These are phyloP conservation scores for Rhizophora apiculata DNA, from an alignment of 345 rosid species.

Conservation along the genomic window DNA sequence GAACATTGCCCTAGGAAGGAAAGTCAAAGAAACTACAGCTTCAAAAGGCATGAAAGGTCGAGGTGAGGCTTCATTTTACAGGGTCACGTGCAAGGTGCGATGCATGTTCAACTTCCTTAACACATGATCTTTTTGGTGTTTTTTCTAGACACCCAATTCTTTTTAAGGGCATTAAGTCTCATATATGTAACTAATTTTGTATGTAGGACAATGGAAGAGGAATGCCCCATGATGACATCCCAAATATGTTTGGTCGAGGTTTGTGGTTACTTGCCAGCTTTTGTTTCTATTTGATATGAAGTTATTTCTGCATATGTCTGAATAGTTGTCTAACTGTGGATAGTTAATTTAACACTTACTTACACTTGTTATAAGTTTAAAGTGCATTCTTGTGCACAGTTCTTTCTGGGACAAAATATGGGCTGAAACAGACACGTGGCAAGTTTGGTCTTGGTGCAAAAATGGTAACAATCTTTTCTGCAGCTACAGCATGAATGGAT, in stretches of 20 bases:
- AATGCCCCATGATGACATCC: slow-evolving; percentile 99
- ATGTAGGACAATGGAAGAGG: slow-evolving; percentile 95
- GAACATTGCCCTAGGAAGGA: slow-evolving; percentile 73
- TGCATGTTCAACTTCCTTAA: slow-evolving; percentile 6
- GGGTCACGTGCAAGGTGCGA: slow-evolving; percentile 91
- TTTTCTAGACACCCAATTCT: not conserved
- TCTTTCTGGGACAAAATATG: slow-evolving; percentile 94
- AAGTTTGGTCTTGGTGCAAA: slow-evolving; percentile 99
- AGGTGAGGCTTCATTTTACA: slow-evolving; percentile 91
- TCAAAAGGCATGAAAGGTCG: slow-evolving; percentile 68
- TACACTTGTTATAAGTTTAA: slow-evolving; percentile 6
- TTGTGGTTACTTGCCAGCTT: slow-evolving; percentile 12
- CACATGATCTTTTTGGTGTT: slow-evolving; percentile 7
- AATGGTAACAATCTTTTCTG: slow-evolving; percentile 54
- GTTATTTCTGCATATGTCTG: not conserved
- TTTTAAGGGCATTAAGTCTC: slow-evolving; percentile 1
- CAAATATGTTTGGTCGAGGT: slow-evolving; percentile 99
- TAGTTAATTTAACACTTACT: not conserved
- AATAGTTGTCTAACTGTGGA: not conserved
- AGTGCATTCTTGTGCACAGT: slow-evolving; percentile 46
- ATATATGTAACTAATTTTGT: slow-evolving; percentile 17
- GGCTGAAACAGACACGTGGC: slow-evolving; percentile 96
- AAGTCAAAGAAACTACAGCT: slow-evolving; percentile 64
- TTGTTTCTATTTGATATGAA: not conserved
- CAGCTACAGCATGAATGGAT: slow-evolving; percentile 1